Percentiles rank a stretch among this genome's conserved stretches.
These are phyloP conservation scores for Hordeum marinum DNA, from an alignment of 176 grass and related monocot genomes.

Conservation along the genomic window DNA sequence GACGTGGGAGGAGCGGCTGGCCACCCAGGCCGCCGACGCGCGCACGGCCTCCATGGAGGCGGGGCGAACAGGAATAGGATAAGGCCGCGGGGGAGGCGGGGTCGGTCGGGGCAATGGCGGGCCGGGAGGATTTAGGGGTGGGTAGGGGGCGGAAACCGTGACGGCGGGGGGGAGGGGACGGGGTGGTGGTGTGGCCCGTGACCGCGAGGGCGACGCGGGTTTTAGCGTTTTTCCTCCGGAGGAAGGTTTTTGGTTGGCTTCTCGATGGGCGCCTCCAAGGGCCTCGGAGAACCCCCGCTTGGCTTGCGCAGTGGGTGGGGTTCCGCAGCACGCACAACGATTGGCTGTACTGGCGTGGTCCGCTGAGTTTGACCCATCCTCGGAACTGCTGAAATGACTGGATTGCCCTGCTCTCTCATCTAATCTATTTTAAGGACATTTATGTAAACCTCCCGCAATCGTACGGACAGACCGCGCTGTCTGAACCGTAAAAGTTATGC, in stretches of 20 bases:
- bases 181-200: conserved; percentile 8
- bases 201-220: background rate
- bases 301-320: background rate
- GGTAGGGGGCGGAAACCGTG: background rate
- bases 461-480: too few relatives aligned
- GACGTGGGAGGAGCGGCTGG: conserved; percentile 70
- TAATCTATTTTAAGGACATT: too few relatives aligned
- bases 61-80: background rate
- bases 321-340: background rate
- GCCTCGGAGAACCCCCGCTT: background rate
- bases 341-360: background rate
- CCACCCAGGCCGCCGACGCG: conserved; percentile 79
- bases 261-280: background rate
- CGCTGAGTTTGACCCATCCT: background rate
- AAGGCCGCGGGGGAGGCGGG: background rate
- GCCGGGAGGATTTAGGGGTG: background rate
- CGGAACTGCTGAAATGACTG: background rate
- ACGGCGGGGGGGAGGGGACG: background rate
- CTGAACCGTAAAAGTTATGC: too few relatives aligned
- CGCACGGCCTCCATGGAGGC: conserved; percentile 75
- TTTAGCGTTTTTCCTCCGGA: background rate
- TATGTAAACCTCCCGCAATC: too few relatives aligned
- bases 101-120: background rate
- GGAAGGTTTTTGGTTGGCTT: background rate
- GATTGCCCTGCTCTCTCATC: too few relatives aligned